Evolutionary conservation across 108 stramenopile genomes (phyloP), one percentile per base, ranked within the genome.

Genomic region (Bacterosira constricta): DNA sequence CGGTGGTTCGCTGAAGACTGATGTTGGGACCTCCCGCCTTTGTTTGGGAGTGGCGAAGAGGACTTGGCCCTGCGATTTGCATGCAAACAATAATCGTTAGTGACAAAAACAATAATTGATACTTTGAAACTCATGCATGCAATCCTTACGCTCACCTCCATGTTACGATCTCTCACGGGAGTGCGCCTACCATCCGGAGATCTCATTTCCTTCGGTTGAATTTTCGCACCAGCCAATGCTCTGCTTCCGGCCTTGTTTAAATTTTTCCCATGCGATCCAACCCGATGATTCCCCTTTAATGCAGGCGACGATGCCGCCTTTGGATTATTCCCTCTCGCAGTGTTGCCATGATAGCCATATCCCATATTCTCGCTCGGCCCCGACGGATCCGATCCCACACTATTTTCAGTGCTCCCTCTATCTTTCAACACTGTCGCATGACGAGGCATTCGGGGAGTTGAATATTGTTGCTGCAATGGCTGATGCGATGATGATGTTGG

Each of bases 331-430:
- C 54, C 55, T 6, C 53, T 30, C 26, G 15, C 21, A 7, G 45
- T 20, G 0, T 11, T 27, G 10, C 49, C 41, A 29, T 20, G 10
- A 36, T 29, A 21, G 39, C 39, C 56, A 35, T 57, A 50, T 44
- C 15, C 37, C 12, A 23, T 30, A 30, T 60, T 30, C n/a, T 42
- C 70, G 26, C 17, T 34, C 37, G 9, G 29, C 26, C 8, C 35
- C 36, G 45, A 12, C 21, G 47, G 70, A 47, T 74, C 69, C 38
- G 64, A 65, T 62, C 50, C 55, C 17, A 39, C 65, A 35, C 63
- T 45, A 67, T 79, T 79, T 54, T 79, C 78, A 31, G 64, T 49
- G 45, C 69, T 71, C n/a, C 78, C 71, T 11, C 78, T 65, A 49
- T 79, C 78, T 63, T 63, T 63, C 12, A 72, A 52, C 31, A 53